Evolutionary conservation across 306 rosid genomes (phyloP), one percentile per base, ranked within the genome.

Genomic region (Hylodesmum podocarpum): DNA sequence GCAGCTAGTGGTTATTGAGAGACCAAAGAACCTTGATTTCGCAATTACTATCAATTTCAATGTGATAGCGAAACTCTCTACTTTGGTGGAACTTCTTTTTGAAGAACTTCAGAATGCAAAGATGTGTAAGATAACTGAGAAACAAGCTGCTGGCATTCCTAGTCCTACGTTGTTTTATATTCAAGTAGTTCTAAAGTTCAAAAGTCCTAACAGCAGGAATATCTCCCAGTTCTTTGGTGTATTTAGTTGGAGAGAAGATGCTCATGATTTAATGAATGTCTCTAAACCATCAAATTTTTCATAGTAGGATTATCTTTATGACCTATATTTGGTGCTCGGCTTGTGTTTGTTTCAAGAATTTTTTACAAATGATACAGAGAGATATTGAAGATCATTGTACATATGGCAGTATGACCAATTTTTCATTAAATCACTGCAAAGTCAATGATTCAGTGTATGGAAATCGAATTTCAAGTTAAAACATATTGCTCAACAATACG

Each of bases 91-190:
- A 68, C 51, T 68, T 55, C 24, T 31, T 46, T 53, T 25, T 31
- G 33, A 76, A 27, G 64, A 75, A 39, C 39, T 76, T 55, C 5
- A 72, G 31, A 28, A 71, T 22, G 68, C 65, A 65, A 46, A 64
- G 8, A 11, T 46, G 58, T 40, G 64, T 34, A 61, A 37, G 39
- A 40, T 33, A 78, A 61, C 25, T 16, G 3, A 64, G 76, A 84
- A 75, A 64, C 72, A 41, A 70, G 29, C 76, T 78, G 67, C 62
- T 27, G 25, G 71, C 44, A 37, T 28, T 62, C 59, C 82, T 37
- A 8, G 43, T 4, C 12, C 43, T 44, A 54, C 57, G 53, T 41
- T 81, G 53, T 41, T 81, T 43, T 49, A 31, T 51, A 10, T 64
- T 49, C 78, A 37, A 49, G 54, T 66, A 36, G 22, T 80, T 46